phyloP scores from a whole-genome alignment of 768 basidiomycete species.

The Termitomyces sp. region DNA sequence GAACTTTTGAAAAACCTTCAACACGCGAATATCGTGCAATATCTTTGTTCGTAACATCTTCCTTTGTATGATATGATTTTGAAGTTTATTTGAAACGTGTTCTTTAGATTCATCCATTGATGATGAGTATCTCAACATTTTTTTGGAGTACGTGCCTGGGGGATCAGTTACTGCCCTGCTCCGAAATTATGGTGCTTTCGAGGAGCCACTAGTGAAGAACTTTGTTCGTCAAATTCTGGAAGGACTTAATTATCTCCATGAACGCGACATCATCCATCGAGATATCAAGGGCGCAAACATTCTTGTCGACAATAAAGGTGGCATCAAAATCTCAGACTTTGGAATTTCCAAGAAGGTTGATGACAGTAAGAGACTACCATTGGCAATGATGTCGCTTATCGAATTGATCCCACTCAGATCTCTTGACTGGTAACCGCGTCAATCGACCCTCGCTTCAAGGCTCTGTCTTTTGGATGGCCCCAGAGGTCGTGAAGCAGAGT shows the following conservation, averaged over 20 bases:
- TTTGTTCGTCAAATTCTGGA: constrained; percentile 90
- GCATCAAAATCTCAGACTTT: constrained; percentile 95
- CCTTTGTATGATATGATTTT: neutral
- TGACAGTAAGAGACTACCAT: constrained; percentile 57
- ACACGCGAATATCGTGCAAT: constrained; percentile 96
- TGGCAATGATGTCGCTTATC: neutral
- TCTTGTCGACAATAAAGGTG: constrained; percentile 95
- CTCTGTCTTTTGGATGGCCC: constrained; percentile 99
- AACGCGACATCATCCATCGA: constrained; percentile 91
- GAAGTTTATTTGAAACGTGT: neutral
- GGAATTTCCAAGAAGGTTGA: constrained; percentile 98
- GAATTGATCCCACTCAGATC: constrained; percentile 21
- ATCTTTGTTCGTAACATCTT: constrained; percentile 64
- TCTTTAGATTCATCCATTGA: constrained; percentile 88
- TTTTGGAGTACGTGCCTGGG: constrained; percentile 94
- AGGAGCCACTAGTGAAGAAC: constrained; percentile 86
- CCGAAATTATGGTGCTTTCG: constrained; percentile 90
- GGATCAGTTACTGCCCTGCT: constrained; percentile 89
- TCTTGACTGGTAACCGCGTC: constrained; percentile 56
- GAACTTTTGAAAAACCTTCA: constrained; percentile 88
- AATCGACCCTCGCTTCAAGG: constrained; percentile 94
- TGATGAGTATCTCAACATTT: constrained; percentile 88
- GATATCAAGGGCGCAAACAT: constrained; percentile 99
- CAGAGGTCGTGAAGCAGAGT: constrained; percentile 96
- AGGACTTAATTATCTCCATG: constrained; percentile 87